Base-by-base conservation (phyloP, 345 rosid species). In the Lepidium didymum region DNA sequence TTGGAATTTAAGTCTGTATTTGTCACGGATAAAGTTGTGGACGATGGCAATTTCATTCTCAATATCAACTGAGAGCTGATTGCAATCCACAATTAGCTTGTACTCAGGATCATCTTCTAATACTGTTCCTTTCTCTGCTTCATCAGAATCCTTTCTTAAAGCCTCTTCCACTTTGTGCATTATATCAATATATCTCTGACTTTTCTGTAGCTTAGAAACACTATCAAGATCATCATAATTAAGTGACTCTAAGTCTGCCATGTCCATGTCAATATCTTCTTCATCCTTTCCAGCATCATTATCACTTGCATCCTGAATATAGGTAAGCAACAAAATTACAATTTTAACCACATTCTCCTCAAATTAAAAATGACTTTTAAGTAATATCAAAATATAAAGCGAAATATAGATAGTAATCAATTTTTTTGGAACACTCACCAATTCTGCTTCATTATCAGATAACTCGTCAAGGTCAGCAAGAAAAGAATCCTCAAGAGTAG, bases 101-200 rank as follows among this genome's bases (percentile, higher is more conserved):
- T 88, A 94, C 57, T 91, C 96, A 2, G 96, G 98, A 80, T 93
- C 95, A 59, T 93, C 96, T 82, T 91, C 98, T 67, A 93, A 65
- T 3, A 87, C 97, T 55, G 80, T 72, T 56, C 86, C 95, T 18
- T 87, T 83, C 75, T 70, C 67, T 18, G 83, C 71, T n/a, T 54
- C 75, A 71, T 82, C 84, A 64, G 90, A 79, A 56, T 84, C 91
- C 69, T 86, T 88, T 73, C 80, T 77, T 3, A 94, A 84, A 7
- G 92, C 92, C 63, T 55, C 88, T 71, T 87, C 95, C 18, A 91
- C 98, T 86, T 88, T 92, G 86, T 84, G 90, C 85, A 89, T 88
- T 13, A 92, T 83, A 68, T 92, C 97, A 53, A 62, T 68, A 64
- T 81, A 92, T 81, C 97, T 85, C 78, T 86, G 93, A 25, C 89